These are phyloP conservation scores for Debaryomyces sp. DNA, from an alignment of 1,139 yeast species.

Conservation along the genomic window DNA sequence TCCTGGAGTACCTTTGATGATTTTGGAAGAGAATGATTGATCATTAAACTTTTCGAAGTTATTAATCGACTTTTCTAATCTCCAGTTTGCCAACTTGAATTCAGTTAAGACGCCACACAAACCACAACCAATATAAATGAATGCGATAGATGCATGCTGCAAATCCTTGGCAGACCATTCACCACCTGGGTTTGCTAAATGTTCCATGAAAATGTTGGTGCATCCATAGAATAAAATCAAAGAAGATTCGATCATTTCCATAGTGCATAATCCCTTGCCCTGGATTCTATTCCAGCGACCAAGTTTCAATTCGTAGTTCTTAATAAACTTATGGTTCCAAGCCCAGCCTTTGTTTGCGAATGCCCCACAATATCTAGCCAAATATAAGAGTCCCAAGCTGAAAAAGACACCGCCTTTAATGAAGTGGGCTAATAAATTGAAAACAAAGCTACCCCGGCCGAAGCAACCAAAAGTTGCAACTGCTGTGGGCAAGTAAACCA, in stretches of 20 bases:
- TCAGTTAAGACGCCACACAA: slow-evolving; percentile 87
- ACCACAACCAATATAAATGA: slow-evolving; percentile 91
- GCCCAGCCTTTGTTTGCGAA: slow-evolving; percentile 81
- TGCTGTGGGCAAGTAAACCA: slow-evolving; percentile 71
- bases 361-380: slow-evolving; percentile 86
- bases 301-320: slow-evolving; percentile 18
- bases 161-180: slow-evolving; percentile 90
- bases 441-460: slow-evolving; percentile 68
- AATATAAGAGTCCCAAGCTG: slow-evolving; percentile 69
- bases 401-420: slow-evolving; percentile 94
- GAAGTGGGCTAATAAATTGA: slow-evolving; percentile 88
- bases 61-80: slow-evolving; percentile 39
- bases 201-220: slow-evolving; percentile 88
- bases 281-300: slow-evolving; percentile 34
- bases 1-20: slow-evolving; percentile 62
- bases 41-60: slow-evolving; percentile 18
- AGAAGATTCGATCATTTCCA: slow-evolving; percentile 83
- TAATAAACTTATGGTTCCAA: slow-evolving; percentile 70
- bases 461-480: slow-evolving; percentile 69
- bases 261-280: slow-evolving; percentile 64
- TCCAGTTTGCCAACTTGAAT: slow-evolving; percentile 52
- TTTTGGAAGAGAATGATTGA: slow-evolving; percentile 8
- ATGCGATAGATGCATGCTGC: slow-evolving; percentile 94
- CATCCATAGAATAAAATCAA: slow-evolving; percentile 85
- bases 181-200: slow-evolving; percentile 71